Evolutionary conservation across 495 filamentous ascomycete genomes (phyloP).

Genomic region (Immersiella caudata): DNA sequence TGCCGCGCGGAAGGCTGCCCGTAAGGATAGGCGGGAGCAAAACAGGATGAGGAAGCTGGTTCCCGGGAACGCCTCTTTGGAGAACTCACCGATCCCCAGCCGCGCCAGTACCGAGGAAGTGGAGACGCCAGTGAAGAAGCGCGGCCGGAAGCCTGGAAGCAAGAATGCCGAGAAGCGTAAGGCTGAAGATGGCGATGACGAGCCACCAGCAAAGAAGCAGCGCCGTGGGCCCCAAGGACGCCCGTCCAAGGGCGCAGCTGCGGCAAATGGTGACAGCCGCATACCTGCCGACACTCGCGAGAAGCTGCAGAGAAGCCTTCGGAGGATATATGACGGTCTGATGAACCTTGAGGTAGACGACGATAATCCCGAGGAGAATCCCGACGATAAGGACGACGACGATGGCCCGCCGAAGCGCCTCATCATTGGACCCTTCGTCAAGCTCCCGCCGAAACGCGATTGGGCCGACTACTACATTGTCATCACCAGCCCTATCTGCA

Average conservation of each 20-base stretch:
- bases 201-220: slow-evolving; percentile 74
- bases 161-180: slow-evolving; percentile 77
- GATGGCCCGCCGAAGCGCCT: slow-evolving; percentile 59
- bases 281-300: slow-evolving; percentile 54
- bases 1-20: slow-evolving; percentile 83
- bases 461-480: slow-evolving; percentile 94
- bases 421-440: slow-evolving; percentile 93
- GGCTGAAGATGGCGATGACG: slow-evolving; percentile 78
- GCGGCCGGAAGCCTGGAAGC: slow-evolving; percentile 75
- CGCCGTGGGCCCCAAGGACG: slow-evolving; percentile 65
- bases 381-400: slow-evolving; percentile 38
- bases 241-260: slow-evolving; percentile 56
- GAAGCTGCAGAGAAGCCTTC: slow-evolving; percentile 73
- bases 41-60: slow-evolving; percentile 68
- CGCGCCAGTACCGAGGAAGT: slow-evolving; percentile 75
- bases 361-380: slow-evolving; percentile 47
- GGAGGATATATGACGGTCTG: slow-evolving; percentile 72
- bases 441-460: slow-evolving; percentile 79
- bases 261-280: slow-evolving; percentile 33
- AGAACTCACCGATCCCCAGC: slow-evolving; percentile 74
- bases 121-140: slow-evolving; percentile 65
- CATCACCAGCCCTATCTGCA: slow-evolving; percentile 88
- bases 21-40: slow-evolving; percentile 73
- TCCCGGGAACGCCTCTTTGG: slow-evolving; percentile 51
- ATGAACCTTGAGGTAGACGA: slow-evolving; percentile 76